Evolutionary conservation across 1,139 yeast genomes (phyloP).

Genomic region (Taphrina communis): DNA sequence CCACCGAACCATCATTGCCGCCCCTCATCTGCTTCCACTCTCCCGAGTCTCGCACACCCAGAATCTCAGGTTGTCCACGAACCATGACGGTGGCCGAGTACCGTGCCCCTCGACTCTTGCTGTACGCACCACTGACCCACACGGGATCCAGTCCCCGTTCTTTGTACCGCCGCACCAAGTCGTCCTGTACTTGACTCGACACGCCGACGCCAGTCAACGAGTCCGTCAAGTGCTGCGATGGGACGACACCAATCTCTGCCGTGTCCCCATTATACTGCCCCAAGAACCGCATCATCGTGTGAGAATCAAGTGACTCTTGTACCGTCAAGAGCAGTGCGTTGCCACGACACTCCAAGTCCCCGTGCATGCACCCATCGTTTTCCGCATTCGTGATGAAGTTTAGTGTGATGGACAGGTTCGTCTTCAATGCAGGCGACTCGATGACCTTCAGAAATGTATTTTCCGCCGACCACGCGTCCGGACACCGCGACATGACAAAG

Average conservation of each 20-base stretch:
- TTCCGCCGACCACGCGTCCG: constrained; percentile 27
- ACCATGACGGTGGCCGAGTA: constrained; percentile 29
- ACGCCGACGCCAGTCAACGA: constrained; percentile 1
- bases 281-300: not conserved
- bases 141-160: constrained; percentile 7
- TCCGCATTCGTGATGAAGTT: constrained; percentile 24
- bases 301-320: not conserved
- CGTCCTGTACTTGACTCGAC: not conserved
- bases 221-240: not conserved
- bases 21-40: constrained; percentile 23
- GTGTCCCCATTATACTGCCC: constrained; percentile 8
- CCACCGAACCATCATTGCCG: constrained; percentile 25
- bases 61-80: constrained; percentile 15
- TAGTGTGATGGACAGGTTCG: constrained; percentile 2
- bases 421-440: not conserved
- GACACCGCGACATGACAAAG: constrained; percentile 35
- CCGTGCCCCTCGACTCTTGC: constrained; percentile 7
- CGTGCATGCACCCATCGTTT: constrained; percentile 37
- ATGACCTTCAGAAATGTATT: constrained; percentile 1
- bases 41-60: constrained; percentile 19
- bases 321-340: constrained; percentile 20
- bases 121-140: constrained; percentile 21
- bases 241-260: constrained; percentile 25
- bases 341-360: constrained; percentile 27
- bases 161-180: not conserved